Evolutionary conservation across 257 asterid genomes (phyloP).

Genomic region (Plantago major): DNA sequence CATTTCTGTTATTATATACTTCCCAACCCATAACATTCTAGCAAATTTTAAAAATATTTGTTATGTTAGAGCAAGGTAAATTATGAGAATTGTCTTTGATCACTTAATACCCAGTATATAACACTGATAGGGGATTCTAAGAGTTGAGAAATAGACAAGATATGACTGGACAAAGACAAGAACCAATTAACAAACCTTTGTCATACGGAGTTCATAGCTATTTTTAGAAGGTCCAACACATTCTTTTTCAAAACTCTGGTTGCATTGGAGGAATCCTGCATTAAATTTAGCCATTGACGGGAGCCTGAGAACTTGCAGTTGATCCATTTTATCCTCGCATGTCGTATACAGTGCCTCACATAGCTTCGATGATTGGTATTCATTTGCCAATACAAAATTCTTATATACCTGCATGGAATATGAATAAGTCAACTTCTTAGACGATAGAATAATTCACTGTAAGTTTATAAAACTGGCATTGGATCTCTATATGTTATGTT

Average conservation of each 20-base stretch:
- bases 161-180: neutral
- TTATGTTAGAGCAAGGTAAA: too few relatives aligned
- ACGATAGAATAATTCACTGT: too few relatives aligned
- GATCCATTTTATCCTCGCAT: slow-evolving; percentile 95
- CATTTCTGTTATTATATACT: too few relatives aligned
- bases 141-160: neutral
- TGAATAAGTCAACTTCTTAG: neutral
- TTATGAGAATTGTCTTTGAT: too few relatives aligned
- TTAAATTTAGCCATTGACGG: slow-evolving; percentile 98
- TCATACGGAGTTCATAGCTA: slow-evolving; percentile 80
- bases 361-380: slow-evolving; percentile 75
- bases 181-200: slow-evolving; percentile 49
- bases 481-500: too few relatives aligned
- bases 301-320: slow-evolving; percentile 90
- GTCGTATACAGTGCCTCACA: slow-evolving; percentile 74
- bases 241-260: slow-evolving; percentile 72
- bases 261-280: slow-evolving; percentile 89
- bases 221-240: slow-evolving; percentile 91
- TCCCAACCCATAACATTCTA: too few relatives aligned
- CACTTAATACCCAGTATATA: too few relatives aligned
- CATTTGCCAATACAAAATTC: slow-evolving; percentile 61
- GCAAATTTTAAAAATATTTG: too few relatives aligned
- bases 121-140: too few relatives aligned
- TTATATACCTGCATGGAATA: slow-evolving; percentile 48
- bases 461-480: too few relatives aligned